A percentile compares a stretch with the other conserved stretches of the same genome.
These are phyloP conservation scores for Kalmusia sp. DNA, from an alignment of 2,329 filamentous ascomycete species.

Conservation along the genomic window DNA sequence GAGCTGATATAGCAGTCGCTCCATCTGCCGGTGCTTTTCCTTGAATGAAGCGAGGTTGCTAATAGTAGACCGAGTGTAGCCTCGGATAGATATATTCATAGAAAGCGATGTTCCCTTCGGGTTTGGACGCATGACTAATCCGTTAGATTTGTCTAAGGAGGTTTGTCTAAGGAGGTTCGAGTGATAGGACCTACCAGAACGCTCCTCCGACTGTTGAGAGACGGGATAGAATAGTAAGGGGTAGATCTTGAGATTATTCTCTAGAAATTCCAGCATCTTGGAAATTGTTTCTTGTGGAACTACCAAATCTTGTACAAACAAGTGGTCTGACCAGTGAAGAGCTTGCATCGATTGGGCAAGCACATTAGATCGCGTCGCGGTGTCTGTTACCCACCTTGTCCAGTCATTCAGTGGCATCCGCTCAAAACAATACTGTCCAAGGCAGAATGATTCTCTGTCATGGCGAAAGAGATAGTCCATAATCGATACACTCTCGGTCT, in stretches of 20 bases:
- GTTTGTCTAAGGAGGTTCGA: slow-evolving; percentile 51
- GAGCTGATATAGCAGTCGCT: slow-evolving; percentile 71
- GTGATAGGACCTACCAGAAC: slow-evolving; percentile 18
- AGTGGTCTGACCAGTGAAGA: slow-evolving; percentile 60
- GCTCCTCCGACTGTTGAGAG: slow-evolving; percentile 7
- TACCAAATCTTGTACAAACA: slow-evolving; percentile 69
- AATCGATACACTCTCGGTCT: slow-evolving; percentile 53
- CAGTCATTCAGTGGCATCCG: slow-evolving; percentile 63
- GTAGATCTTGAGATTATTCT: slow-evolving; percentile 56
- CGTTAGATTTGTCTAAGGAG: slow-evolving; percentile 36
- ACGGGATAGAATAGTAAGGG: slow-evolving; percentile 66
- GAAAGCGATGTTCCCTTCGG: slow-evolving; percentile 58
- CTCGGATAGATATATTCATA: neutral
- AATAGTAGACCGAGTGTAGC: neutral
- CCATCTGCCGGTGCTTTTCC: slow-evolving; percentile 69
- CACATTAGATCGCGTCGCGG: slow-evolving; percentile 66
- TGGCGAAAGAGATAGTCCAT: slow-evolving; percentile 67
- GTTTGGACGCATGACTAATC: slow-evolving; percentile 54
- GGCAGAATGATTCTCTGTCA: slow-evolving; percentile 70
- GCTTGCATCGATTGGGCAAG: slow-evolving; percentile 69
- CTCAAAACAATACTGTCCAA: slow-evolving; percentile 64
- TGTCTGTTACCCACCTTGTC: slow-evolving; percentile 64
- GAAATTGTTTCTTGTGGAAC: slow-evolving; percentile 60
- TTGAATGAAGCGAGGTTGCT: neutral
- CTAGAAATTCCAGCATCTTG: slow-evolving; percentile 60